phyloP scores from a whole-genome alignment of 2,329 filamentous ascomycete species.

The Penicillium occitanis region DNA sequence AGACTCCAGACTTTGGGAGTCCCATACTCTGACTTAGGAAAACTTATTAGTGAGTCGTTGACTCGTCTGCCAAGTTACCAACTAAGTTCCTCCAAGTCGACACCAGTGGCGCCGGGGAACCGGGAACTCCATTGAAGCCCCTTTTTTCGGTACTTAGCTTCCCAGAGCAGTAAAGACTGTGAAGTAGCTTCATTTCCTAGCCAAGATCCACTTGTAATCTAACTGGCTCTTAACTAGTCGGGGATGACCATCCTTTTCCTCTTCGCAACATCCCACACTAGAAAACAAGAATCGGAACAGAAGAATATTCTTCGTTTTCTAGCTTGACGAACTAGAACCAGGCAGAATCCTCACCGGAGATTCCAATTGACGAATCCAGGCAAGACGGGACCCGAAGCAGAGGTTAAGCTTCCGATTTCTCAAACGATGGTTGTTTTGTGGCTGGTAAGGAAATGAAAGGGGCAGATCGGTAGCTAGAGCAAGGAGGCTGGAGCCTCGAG shows the following conservation, averaged over 20 bases:
- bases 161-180: background rate
- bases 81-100: background rate
- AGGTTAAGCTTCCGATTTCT: conserved; percentile 9
- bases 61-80: background rate
- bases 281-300: background rate
- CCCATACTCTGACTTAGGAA: background rate
- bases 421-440: conserved; percentile 14
- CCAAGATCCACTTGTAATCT: background rate
- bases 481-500: background rate
- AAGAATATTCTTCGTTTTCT: conserved; percentile 12
- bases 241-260: background rate
- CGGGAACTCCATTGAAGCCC: conserved; percentile 7
- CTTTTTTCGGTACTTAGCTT: conserved; percentile 11
- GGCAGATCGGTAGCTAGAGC: background rate
- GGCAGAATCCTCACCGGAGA: background rate
- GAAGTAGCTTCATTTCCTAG: background rate
- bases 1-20: background rate
- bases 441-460: conserved; percentile 3
- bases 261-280: background rate
- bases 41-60: background rate
- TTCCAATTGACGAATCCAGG: background rate
- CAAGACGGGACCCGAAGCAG: background rate
- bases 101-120: conserved; percentile 17
- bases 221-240: background rate
- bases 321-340: background rate